phyloP scores from a whole-genome alignment of 768 basidiomycete species.

The Erythrobasidium yunnanense region DNA sequence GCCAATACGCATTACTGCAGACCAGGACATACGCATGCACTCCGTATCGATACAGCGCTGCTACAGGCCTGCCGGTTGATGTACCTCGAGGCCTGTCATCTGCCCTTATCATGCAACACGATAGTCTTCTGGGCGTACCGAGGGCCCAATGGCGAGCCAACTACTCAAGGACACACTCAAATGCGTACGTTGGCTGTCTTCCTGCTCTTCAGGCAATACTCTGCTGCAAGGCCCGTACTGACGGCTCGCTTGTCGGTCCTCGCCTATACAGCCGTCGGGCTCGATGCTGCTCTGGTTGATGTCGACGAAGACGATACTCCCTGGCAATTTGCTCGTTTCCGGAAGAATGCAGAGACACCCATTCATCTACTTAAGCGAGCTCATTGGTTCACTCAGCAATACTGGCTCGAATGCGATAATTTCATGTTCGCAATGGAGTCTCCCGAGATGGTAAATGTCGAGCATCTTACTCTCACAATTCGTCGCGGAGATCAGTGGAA shows the following conservation, averaged over 20 bases:
- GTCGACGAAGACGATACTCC: conserved; percentile 21
- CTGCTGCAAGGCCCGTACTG: not conserved
- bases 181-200: not conserved
- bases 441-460: conserved; percentile 12
- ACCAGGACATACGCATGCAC: not conserved
- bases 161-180: not conserved
- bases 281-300: not conserved
- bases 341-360: conserved; percentile 7
- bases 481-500: conserved; percentile 17
- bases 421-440: not conserved
- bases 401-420: conserved; percentile 26
- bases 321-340: conserved; percentile 15
- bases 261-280: not conserved
- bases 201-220: not conserved
- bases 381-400: conserved; percentile 19
- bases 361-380: conserved; percentile 2
- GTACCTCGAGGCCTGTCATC: conserved; percentile 8
- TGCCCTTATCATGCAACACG: conserved; percentile 10
- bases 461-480: conserved; percentile 13
- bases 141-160: conserved; percentile 18
- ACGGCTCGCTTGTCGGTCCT: not conserved
- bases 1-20: conserved; percentile 11
- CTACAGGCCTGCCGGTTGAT: conserved; percentile 5
- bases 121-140: conserved; percentile 19
- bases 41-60: not conserved